A percentile compares a stretch with the other conserved stretches of the same genome.
These are phyloP conservation scores for Tremella mesenterica DNA, from an alignment of 768 basidiomycete genomes.

Conservation along the genomic window DNA sequence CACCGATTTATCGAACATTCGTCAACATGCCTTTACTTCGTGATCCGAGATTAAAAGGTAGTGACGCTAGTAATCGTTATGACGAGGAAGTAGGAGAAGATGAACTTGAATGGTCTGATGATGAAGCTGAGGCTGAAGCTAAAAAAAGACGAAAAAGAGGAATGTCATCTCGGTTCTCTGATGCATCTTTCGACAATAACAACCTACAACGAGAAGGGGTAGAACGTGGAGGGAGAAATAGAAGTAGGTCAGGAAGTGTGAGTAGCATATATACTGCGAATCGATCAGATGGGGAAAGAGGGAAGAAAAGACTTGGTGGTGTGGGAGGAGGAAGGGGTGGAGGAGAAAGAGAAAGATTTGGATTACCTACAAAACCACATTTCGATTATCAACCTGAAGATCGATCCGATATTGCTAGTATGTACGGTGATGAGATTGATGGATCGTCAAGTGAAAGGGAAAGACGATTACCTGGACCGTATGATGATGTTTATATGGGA, in stretches of 20 bases:
- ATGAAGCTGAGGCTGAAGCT: conserved; percentile 75
- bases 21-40: conserved; percentile 69
- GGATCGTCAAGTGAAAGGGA: conserved; percentile 18
- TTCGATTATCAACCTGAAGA: conserved; percentile 34
- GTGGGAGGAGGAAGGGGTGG: background rate
- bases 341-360: background rate
- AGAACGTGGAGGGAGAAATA: no score
- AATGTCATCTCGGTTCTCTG: no score
- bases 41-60: conserved; percentile 58
- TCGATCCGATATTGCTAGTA: conserved; percentile 10
- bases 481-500: conserved; percentile 20
- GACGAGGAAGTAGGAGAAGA: conserved; percentile 89
- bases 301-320: background rate
- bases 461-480: conserved; percentile 28
- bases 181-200: no score
- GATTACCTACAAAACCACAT: conserved; percentile 33
- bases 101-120: conserved; percentile 90
- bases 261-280: no score
- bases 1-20: conserved; percentile 59
- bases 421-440: conserved; percentile 23
- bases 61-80: conserved; percentile 86
- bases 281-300: background rate
- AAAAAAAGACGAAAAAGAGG: conserved; percentile 49
- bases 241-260: no score
- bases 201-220: no score